phyloP scores from a whole-genome alignment of 768 basidiomycete genomes.

The Amanita subjunquillea region DNA sequence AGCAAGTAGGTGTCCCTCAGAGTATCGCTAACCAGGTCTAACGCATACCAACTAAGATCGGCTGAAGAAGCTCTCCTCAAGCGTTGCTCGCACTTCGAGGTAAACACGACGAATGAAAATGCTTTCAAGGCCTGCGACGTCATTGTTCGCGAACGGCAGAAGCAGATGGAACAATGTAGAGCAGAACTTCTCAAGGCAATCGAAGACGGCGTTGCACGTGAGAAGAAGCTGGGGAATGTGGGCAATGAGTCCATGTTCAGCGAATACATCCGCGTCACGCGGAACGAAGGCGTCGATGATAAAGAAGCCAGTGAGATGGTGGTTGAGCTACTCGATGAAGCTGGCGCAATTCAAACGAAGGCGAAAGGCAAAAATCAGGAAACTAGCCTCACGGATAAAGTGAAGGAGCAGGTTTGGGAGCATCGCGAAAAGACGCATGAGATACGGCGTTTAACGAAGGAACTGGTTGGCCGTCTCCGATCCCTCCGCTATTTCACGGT shows the following conservation, averaged over 20 bases:
- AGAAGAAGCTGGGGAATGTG: constrained; percentile 54
- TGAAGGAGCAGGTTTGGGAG: constrained; percentile 62
- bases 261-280: constrained; percentile 62
- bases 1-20: constrained; percentile 53
- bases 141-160: constrained; percentile 74
- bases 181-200: constrained; percentile 60
- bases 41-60: constrained; percentile 33
- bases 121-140: constrained; percentile 91
- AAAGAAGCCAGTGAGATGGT: constrained; percentile 61
- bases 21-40: constrained; percentile 2
- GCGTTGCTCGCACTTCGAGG: constrained; percentile 90
- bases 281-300: constrained; percentile 69
- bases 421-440: constrained; percentile 84
- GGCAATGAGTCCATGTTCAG: constrained; percentile 71
- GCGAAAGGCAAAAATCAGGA: constrained; percentile 46
- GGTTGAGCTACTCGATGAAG: constrained; percentile 48
- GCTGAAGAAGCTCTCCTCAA: constrained; percentile 92
- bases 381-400: constrained; percentile 39
- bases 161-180: constrained; percentile 74
- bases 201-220: constrained; percentile 52
- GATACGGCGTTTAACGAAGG: constrained; percentile 76
- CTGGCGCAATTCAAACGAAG: constrained; percentile 37
- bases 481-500: constrained; percentile 89
- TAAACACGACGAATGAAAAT: constrained; percentile 60
- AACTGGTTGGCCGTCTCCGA: constrained; percentile 81